phyloP scores from a whole-genome alignment of 441 rosid species.

The Adansonia grandidieri region DNA sequence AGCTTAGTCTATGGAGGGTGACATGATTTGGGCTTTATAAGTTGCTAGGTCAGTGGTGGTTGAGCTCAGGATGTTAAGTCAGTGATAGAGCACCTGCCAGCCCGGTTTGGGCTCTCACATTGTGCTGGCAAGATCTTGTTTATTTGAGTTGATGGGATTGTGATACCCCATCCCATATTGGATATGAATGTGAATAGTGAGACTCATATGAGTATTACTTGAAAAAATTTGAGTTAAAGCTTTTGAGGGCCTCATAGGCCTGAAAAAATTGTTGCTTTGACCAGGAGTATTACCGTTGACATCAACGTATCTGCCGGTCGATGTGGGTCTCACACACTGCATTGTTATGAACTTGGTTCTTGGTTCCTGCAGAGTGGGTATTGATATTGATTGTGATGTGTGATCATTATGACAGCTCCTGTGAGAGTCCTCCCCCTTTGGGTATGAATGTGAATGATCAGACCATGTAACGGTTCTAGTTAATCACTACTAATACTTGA shows the following conservation, averaged over 20 bases:
- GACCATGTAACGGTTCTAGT: conserved; percentile 15
- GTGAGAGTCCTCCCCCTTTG: background rate
- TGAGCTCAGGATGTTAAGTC: background rate
- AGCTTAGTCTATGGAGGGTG: conserved; percentile 17
- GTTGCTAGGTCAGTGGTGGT: conserved; percentile 14
- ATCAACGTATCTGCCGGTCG: background rate
- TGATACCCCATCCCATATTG: background rate
- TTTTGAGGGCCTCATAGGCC: conserved; percentile 11
- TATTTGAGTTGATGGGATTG: conserved; percentile 18
- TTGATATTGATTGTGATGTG: background rate
- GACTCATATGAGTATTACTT: background rate
- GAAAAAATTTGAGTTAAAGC: background rate
- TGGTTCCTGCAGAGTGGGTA: background rate
- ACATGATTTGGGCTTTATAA: conserved; percentile 20
- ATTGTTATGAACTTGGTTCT: background rate
- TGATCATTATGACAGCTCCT: background rate
- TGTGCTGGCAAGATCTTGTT: background rate
- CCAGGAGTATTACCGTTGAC: background rate
- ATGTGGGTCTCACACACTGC: conserved; percentile 1
- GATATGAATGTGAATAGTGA: conserved; percentile 2
- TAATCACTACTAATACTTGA: conserved; percentile 4
- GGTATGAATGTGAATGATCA: conserved; percentile 1
- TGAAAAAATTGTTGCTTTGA: background rate
- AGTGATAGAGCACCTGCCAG: background rate
- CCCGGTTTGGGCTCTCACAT: background rate